Conservation (phyloP, 257 asterid species). For the Solanum chmielewskii region DNA sequence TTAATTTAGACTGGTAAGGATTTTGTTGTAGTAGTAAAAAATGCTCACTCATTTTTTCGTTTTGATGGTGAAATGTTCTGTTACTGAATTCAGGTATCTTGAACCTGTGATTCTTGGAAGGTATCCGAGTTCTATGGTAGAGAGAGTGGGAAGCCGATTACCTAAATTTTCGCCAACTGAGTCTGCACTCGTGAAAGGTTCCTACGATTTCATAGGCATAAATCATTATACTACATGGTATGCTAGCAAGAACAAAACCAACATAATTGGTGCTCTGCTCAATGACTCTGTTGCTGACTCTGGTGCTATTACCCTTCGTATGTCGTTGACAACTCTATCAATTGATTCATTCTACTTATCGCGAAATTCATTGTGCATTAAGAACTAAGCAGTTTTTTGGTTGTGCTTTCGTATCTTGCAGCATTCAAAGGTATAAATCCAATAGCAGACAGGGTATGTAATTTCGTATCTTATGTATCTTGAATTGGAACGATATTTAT, state of each 20-base stretch:
- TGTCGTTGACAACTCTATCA: neutral
- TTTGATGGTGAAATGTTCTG: neutral
- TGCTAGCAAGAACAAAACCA: slow-evolving; percentile 18
- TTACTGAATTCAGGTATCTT: slow-evolving; percentile 1
- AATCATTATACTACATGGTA: slow-evolving; percentile 6
- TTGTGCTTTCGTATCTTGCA: slow-evolving; percentile 5
- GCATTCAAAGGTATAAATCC: slow-evolving; percentile 26
- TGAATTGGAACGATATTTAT: neutral
- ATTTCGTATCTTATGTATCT: too few species aligned
- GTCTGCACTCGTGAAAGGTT: neutral
- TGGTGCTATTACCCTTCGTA: slow-evolving; percentile 55
- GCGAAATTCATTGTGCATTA: neutral
- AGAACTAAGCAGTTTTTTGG: neutral
- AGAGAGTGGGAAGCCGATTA: neutral
- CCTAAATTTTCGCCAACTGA: neutral
- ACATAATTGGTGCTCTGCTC: slow-evolving; percentile 34
- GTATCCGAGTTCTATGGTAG: neutral
- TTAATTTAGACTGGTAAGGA: slow-evolving; percentile 67
- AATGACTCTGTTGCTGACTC: slow-evolving; percentile 58
- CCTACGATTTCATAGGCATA: slow-evolving; percentile 9
- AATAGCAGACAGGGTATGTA: slow-evolving; percentile 31
- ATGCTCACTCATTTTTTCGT: neutral
- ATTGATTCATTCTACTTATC: neutral
- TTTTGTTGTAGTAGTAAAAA: neutral
- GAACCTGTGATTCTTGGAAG: neutral